phyloP scores from a whole-genome alignment of 176 grass and related monocot genomes.

The Lolium perenne region DNA sequence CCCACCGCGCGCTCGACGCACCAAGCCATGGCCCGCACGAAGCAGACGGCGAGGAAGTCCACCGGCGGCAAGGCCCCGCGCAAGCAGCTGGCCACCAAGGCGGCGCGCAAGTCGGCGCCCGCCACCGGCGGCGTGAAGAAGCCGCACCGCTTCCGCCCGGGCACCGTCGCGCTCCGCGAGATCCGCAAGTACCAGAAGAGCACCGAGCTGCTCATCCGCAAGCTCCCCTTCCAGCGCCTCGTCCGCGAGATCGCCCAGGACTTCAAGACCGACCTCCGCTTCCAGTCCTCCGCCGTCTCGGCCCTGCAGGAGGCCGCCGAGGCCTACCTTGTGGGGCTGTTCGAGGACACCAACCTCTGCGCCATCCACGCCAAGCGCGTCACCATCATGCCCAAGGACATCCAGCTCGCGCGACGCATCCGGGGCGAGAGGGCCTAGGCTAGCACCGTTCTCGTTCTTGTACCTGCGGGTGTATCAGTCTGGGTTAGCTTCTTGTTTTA shows the following conservation, averaged over 20 bases:
- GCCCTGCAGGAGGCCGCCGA: conserved; percentile 78
- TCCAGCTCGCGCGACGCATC: conserved; percentile 69
- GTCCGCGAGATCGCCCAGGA: conserved; percentile 72
- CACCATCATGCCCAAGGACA: conserved; percentile 84
- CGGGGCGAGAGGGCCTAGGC: conserved; percentile 35
- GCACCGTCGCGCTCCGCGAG: conserved; percentile 56
- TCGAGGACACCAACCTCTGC: conserved; percentile 80
- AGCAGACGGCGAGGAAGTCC: conserved; percentile 66
- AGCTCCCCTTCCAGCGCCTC: conserved; percentile 72
- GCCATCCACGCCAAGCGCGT: conserved; percentile 84
- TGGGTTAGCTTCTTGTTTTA: too few relatives aligned
- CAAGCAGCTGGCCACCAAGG: conserved; percentile 68
- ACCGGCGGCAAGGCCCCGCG: conserved; percentile 66
- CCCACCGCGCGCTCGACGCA: too few relatives aligned
- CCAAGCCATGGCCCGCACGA: conserved; percentile 54
- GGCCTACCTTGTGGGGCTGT: conserved; percentile 65
- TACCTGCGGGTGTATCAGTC: too few relatives aligned
- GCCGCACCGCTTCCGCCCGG: conserved; percentile 49
- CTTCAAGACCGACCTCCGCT: conserved; percentile 77
- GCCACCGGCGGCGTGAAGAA: conserved; percentile 72
- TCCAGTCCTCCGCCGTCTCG: conserved; percentile 63
- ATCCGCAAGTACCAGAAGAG: conserved; percentile 87
- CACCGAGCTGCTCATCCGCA: conserved; percentile 72
- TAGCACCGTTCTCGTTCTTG: too few relatives aligned
- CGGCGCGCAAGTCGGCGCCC: conserved; percentile 64